A percentile compares a stretch with the other conserved stretches of the same genome.
These are phyloP conservation scores for Leishmania gerbilli DNA, from an alignment of 208 protist species.

Conservation along the genomic window DNA sequence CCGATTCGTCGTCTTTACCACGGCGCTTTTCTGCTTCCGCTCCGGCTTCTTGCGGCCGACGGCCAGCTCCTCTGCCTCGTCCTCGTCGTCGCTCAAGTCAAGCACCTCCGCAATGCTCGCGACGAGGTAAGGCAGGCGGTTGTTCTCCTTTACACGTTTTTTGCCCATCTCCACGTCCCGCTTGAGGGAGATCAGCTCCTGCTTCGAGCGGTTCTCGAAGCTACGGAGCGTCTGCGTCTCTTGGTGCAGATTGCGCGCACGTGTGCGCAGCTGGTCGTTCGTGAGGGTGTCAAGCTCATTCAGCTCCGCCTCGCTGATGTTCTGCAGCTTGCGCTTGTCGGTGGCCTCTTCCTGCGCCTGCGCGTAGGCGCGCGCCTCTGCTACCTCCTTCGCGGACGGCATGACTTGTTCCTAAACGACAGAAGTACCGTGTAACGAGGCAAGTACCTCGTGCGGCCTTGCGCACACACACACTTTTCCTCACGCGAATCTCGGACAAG, in stretches of 20 bases:
- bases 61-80: slow-evolving; percentile 73
- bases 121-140: slow-evolving; percentile 88
- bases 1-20: slow-evolving; percentile 99
- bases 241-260: slow-evolving; percentile 54
- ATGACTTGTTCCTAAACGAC: not conserved
- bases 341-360: slow-evolving; percentile 28
- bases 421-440: not conserved
- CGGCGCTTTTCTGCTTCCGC: slow-evolving; percentile 95
- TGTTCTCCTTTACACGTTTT: slow-evolving; percentile 82
- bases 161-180: slow-evolving; percentile 66
- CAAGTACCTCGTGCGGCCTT: not conserved
- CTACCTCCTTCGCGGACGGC: slow-evolving; percentile 34
- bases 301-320: slow-evolving; percentile 64
- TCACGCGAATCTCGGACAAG: not conserved
- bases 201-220: slow-evolving; percentile 50
- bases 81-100: slow-evolving; percentile 80
- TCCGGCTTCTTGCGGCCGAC: slow-evolving; percentile 65
- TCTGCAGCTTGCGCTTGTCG: slow-evolving; percentile 19
- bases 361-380: slow-evolving; percentile 32
- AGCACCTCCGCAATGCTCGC: slow-evolving; percentile 87
- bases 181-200: slow-evolving; percentile 58
- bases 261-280: slow-evolving; percentile 70
- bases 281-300: slow-evolving; percentile 77
- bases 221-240: slow-evolving; percentile 74
- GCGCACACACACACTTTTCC: not conserved